Base-by-base conservation (phyloP, 129 eudicot species). In the Glebionis coronaria region DNA sequence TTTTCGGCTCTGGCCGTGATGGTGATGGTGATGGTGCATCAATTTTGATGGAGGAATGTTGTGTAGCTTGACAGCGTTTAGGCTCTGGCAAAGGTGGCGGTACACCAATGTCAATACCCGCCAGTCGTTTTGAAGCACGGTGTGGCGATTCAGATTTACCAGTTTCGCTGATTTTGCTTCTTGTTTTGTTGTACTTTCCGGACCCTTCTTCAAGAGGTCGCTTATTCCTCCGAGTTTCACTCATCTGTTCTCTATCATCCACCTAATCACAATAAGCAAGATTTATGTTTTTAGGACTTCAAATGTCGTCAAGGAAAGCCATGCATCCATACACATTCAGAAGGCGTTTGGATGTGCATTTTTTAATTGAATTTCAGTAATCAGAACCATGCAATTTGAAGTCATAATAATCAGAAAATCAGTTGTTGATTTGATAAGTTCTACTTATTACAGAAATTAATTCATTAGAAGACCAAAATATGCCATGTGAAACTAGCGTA, bases 101-200 rank as follows among this genome's bases (percentile, higher is more conserved):
- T 59, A 61, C 53, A 52, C 56, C 69, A 40, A 6, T 50, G 23
- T 52, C 25, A 40, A 75, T 19, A 19, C 74, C 69, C 3, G 79
- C 74, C 50, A 85, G 81, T 38, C 91, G 77, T 80, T 82, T 85
- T 61, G 91, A 85, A 66, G 87, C 59, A 52, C 80, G 80, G 1
- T 79, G 81, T 66, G 83, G 81, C 65, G 68, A 47, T 29, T 73
- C 68, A 54, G 67, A 45, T 4, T 68, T 60, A 12, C 38, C 71
- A 15, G 28, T 75, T 18, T 67, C 73, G 19, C 62, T 77, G 46
- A 68, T 38, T 55, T 66, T 77, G 46, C 61, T 72, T 63, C 55
- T 78, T 12, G 53, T 68, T 35, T 21, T 56, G 15, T 21, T 56
- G 15, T 59, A 56, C 28, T 54, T 56, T 28, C 64, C 75, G 16